These are phyloP conservation scores for Boeremia lycopersici DNA, from an alignment of 2,329 filamentous ascomycete species.

Conservation along the genomic window DNA sequence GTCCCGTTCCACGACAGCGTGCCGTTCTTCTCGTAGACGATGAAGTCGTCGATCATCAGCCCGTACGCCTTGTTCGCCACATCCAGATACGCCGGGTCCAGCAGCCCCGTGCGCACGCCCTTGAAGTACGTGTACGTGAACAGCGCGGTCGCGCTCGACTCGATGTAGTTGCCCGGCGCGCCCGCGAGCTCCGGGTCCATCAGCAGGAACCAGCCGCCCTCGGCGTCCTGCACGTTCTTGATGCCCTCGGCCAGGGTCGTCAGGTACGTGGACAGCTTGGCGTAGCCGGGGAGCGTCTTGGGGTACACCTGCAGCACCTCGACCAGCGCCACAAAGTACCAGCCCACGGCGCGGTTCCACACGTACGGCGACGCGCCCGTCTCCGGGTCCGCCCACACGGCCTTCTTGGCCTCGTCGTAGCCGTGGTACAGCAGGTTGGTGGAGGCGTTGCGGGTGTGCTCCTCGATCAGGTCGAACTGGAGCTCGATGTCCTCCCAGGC, in stretches of 20 bases:
- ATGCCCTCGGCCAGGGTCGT: constrained; percentile 51
- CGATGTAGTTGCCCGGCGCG: constrained; percentile 62
- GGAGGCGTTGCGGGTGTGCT: constrained; percentile 43
- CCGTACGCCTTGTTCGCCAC: constrained; percentile 53
- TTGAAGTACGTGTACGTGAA: constrained; percentile 47
- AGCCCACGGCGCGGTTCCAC: constrained; percentile 47
- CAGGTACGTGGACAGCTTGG: constrained; percentile 49
- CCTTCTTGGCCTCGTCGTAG: constrained; percentile 43
- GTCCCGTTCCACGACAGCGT: constrained; percentile 60
- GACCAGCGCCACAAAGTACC: constrained; percentile 50
- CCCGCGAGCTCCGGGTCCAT: constrained; percentile 57
- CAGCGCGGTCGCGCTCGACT: constrained; percentile 64
- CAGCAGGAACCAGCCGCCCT: constrained; percentile 64
- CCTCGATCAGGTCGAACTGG: constrained; percentile 46
- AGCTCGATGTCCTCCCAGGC: constrained; percentile 53
- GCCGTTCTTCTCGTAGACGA: constrained; percentile 54
- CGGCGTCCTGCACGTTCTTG: constrained; percentile 50
- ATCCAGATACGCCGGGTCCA: constrained; percentile 45
- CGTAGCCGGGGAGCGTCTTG: constrained; percentile 45
- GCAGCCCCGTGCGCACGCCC: constrained; percentile 40
- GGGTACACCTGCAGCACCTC: constrained; percentile 58
- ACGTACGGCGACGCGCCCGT: constrained; percentile 47
- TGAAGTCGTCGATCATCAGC: constrained; percentile 53
- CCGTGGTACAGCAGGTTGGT: constrained; percentile 44
- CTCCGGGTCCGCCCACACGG: constrained; percentile 44